Percentiles rank a stretch among this genome's conserved stretches.
phyloP scores from a whole-genome alignment of 192 early-diverging fungal genomes.

The Coemansia reversa region DNA sequence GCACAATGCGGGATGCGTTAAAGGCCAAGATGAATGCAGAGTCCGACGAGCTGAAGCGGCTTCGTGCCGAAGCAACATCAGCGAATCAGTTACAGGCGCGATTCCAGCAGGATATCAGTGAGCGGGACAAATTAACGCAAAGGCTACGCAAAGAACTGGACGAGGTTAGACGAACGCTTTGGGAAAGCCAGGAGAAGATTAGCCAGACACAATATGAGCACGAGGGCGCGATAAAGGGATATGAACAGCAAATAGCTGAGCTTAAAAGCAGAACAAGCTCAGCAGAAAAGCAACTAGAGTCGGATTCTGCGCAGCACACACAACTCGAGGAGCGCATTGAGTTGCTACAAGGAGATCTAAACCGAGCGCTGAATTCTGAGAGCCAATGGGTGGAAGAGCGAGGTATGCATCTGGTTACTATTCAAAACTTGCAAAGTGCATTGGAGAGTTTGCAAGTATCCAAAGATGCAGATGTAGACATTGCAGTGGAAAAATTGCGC shows the following conservation, averaged over 20 bases:
- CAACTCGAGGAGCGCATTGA: slow-evolving; percentile 49
- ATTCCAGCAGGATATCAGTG: slow-evolving; percentile 2
- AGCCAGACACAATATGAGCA: slow-evolving; percentile 34
- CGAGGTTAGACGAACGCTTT: slow-evolving; percentile 30
- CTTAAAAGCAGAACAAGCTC: slow-evolving; percentile 17
- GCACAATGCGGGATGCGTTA: slow-evolving; percentile 77
- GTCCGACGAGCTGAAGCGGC: slow-evolving; percentile 56
- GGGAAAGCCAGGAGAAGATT: slow-evolving; percentile 45
- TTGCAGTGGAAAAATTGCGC: slow-evolving; percentile 55
- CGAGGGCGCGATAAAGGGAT: slow-evolving; percentile 12
- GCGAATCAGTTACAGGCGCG: slow-evolving; percentile 17
- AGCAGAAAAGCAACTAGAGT: slow-evolving; percentile 33
- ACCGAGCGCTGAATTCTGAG: slow-evolving; percentile 58
- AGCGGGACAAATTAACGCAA: slow-evolving; percentile 10
- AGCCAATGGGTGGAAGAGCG: slow-evolving; percentile 60
- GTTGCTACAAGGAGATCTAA: slow-evolving; percentile 58
- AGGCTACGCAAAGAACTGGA: slow-evolving; percentile 27
- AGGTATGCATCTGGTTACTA: slow-evolving; percentile 59
- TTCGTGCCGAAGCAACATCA: slow-evolving; percentile 28
- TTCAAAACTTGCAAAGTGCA: slow-evolving; percentile 83
- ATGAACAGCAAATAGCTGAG: slow-evolving; percentile 30
- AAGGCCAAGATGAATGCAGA: slow-evolving; percentile 83
- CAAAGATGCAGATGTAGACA: slow-evolving; percentile 65
- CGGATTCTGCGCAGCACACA: slow-evolving; percentile 23
- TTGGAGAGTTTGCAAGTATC: slow-evolving; percentile 85